Base-by-base conservation (phyloP, 768 basidiomycete genomes). In the Podaxis rugospora region DNA sequence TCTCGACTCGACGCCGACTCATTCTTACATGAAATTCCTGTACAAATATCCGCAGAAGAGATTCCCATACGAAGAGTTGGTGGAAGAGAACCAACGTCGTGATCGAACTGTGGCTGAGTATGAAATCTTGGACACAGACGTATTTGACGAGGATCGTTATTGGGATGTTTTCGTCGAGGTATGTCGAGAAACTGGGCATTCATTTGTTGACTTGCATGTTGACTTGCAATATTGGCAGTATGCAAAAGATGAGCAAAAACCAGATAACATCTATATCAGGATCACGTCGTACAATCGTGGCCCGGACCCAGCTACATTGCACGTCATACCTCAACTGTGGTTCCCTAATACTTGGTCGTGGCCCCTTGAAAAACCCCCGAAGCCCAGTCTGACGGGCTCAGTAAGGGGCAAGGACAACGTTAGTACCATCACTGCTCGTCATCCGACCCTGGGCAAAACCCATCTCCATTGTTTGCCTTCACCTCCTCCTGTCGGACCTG, bases 151-250 rank as follows among this genome's bases (percentile, higher is more conserved):
- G 35, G 89, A 98, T 72, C 80, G 89, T 9, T 99, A 99, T 73
- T 99, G 97, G 97, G 97, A 99, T 71, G 87, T 99, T 39, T 99
- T 98, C 67, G 88, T 98, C 58, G 96, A 99, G 86, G 95, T 93
- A 61, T 53, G 86, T 75, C 2, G 32, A 21, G 52, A n/a, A 23
- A 28, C 50, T 35, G 16, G 28, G 9, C 18, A n/a, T 13, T 47
- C 27, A 23, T 21, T 47, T 18, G 9, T n/a, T 28, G 47, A 9
- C 18, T 14, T 27, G 27, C 27, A 37, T 37, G 21, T 32, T 42
- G 1, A 42, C 51, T 66, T 18, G 1, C 13, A 25, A 62, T 39
- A 14, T 32, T 7, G 27, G 25, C 46, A 97, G 94, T 98, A 99
- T 73, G 95, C 97, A 37, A 99, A 98, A 76, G 97, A 97, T 66